phyloP scores from a whole-genome alignment of 2,329 filamentous ascomycete genomes.

The Seiridium unicorne region DNA sequence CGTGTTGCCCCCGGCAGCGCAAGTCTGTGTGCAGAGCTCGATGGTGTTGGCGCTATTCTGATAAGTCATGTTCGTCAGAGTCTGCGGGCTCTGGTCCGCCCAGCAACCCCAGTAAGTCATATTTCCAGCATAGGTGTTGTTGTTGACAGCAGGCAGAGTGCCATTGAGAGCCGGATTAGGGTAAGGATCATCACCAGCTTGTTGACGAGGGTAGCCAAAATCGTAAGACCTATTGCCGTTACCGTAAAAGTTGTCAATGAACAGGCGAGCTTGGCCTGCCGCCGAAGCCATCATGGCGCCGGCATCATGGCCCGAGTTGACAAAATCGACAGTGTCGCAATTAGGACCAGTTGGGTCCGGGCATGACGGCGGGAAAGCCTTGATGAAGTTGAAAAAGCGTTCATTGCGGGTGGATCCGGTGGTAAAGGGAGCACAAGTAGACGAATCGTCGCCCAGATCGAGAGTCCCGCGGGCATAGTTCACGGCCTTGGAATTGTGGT shows the following conservation, averaged over 20 bases:
- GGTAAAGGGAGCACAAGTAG: slow-evolving; percentile 1
- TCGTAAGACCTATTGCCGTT: slow-evolving; percentile 1
- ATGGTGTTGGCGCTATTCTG: background rate
- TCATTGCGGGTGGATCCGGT: slow-evolving; percentile 3
- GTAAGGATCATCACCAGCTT: background rate
- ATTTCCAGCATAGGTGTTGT: slow-evolving; percentile 2
- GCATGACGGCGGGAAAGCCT: slow-evolving; percentile 1
- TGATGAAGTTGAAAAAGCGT: slow-evolving; percentile 7
- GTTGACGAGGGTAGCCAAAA: slow-evolving; percentile 5
- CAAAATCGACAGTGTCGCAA: slow-evolving; percentile 6
- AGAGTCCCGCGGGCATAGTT: background rate
- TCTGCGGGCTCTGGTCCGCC: background rate
- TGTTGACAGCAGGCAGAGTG: background rate
- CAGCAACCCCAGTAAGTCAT: slow-evolving; percentile 7
- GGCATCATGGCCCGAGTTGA: background rate
- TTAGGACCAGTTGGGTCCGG: background rate
- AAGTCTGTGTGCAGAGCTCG: slow-evolving; percentile 28
- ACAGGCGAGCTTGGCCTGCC: slow-evolving; percentile 3
- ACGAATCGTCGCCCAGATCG: slow-evolving; percentile 4
- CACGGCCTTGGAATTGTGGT: background rate
- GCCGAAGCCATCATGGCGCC: slow-evolving; percentile 3
- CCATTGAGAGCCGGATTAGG: background rate
- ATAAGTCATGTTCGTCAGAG: background rate
- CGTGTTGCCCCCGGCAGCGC: slow-evolving; percentile 44
- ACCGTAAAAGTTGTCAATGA: slow-evolving; percentile 6